Evolutionary conservation across 202 grass and related monocot genomes (phyloP).

Genomic region (Carex sylvatica): DNA sequence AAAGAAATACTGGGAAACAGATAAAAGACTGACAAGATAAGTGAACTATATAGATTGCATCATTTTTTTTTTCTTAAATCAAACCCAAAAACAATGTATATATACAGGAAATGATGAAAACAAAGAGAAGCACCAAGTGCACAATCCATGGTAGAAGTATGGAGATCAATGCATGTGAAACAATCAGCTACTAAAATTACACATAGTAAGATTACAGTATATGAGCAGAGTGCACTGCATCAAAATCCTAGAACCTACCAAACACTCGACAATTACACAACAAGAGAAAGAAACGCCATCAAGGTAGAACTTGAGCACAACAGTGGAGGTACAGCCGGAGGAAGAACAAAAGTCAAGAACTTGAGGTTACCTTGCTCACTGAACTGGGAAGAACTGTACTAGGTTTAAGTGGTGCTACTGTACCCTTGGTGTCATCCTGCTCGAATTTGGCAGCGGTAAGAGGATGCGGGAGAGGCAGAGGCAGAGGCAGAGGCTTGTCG

Average conservation of each 20-base stretch:
- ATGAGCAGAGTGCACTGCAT: background rate
- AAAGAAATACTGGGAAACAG: background rate
- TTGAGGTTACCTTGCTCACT: background rate
- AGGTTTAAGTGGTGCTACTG: background rate
- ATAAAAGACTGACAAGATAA: background rate
- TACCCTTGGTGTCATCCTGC: conserved; percentile 19
- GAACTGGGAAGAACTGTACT: background rate
- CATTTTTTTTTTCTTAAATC: background rate
- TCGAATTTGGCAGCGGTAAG: background rate
- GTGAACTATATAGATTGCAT: background rate
- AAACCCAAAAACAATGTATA: background rate
- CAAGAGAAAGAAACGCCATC: background rate
- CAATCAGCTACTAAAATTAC: background rate
- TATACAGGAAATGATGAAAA: background rate
- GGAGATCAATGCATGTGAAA: background rate
- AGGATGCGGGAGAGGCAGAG: background rate
- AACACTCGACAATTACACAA: background rate
- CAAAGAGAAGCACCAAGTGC: background rate
- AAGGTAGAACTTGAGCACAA: background rate
- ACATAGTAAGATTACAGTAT: background rate
- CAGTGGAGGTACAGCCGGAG: background rate
- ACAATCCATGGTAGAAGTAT: background rate
- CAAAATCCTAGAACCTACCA: background rate
- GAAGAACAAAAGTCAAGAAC: background rate
- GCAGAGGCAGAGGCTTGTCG: background rate